Evolutionary conservation across 352 stramenopile genomes (phyloP), one percentile per base, ranked within the genome.

Genomic region (Phytophthora foliorum): DNA sequence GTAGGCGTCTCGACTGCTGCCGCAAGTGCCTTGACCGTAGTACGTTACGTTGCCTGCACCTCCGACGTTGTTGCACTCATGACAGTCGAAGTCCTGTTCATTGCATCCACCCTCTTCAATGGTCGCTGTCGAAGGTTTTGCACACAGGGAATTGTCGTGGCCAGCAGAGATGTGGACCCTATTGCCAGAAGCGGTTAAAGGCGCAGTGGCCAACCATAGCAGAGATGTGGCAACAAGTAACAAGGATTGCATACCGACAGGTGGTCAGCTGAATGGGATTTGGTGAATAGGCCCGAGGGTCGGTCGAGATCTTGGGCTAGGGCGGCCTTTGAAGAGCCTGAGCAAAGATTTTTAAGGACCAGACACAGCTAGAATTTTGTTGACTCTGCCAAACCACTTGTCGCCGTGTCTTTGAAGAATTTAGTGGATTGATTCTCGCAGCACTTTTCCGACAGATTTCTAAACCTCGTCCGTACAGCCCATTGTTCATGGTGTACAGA

Each of bases 61-160:
- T 50, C 53, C 53, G 24, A 60, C 38, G 17, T 27, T 4, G 8
- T 49, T 38, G 38, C 21, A 42, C n/a, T 44, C 24, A 2, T 11
- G 36, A n/a, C 53, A 60, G 42, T 13, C 24, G 19, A 51, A 50
- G 7, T 50, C 36, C 6, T 24, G 8, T 14, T 17, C 16, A 4
- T 13, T 6, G 45, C 53, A 60, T 17, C 17, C 38, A n/a, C 17
- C 53, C 49, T 60, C 53, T 6, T 34, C 8, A 50, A 60, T 60
- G 19, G 0, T 60, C 38, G 38, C 53, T 29, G 25, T 60, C 6
- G 53, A 60, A 6, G 53, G 53, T 9, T 52, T 53, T 4, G 42
- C 25, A 45, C 54, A 62, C 5, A 27, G 29, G 10, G 39, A 21
- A 34, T 44, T 14, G 31, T 62, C 54, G 31, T 53, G 27, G 16